phyloP scores from a whole-genome alignment of 129 eudicot species.

The Mikania micrantha region DNA sequence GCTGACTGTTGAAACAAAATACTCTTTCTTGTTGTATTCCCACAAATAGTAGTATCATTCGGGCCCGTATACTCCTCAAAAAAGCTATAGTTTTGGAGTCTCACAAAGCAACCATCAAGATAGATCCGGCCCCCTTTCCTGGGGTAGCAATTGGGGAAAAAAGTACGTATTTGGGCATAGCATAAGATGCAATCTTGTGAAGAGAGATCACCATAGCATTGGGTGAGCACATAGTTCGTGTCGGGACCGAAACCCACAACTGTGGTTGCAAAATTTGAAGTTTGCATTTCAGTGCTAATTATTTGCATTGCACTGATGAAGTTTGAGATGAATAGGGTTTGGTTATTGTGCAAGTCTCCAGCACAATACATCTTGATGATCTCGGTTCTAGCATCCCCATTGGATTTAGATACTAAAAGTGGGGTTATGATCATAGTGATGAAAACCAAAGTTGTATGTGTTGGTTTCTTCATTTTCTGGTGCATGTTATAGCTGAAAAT shows the following conservation, averaged over 20 bases:
- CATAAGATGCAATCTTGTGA: conserved; percentile 54
- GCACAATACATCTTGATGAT: conserved; percentile 31
- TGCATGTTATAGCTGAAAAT: too few relatives aligned
- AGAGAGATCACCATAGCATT: conserved; percentile 72
- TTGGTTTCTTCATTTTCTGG: conserved; percentile 19
- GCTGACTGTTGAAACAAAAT: conserved; percentile 29
- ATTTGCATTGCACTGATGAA: conserved; percentile 49
- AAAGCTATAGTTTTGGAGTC: conserved; percentile 52
- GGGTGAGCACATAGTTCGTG: conserved; percentile 40
- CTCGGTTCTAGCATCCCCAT: conserved; percentile 53
- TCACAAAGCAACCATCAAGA: conserved; percentile 63
- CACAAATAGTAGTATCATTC: conserved; percentile 36
- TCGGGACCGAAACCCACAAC: conserved; percentile 37
- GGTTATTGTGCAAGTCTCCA: conserved; percentile 20
- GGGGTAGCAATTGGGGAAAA: conserved; percentile 59
- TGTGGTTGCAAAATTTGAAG: conserved; percentile 35
- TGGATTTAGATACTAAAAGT: too few relatives aligned
- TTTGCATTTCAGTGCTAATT: conserved; percentile 36
- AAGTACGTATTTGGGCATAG: conserved; percentile 51
- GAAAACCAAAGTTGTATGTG: background rate
- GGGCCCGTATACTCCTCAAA: conserved; percentile 42
- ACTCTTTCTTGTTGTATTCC: conserved; percentile 40
- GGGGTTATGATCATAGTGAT: conserved; percentile 10
- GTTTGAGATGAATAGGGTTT: conserved; percentile 33
- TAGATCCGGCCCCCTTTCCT: conserved; percentile 46